phyloP scores from a whole-genome alignment of 2,329 filamentous ascomycete genomes.

The Podosphaera aphanis region DNA sequence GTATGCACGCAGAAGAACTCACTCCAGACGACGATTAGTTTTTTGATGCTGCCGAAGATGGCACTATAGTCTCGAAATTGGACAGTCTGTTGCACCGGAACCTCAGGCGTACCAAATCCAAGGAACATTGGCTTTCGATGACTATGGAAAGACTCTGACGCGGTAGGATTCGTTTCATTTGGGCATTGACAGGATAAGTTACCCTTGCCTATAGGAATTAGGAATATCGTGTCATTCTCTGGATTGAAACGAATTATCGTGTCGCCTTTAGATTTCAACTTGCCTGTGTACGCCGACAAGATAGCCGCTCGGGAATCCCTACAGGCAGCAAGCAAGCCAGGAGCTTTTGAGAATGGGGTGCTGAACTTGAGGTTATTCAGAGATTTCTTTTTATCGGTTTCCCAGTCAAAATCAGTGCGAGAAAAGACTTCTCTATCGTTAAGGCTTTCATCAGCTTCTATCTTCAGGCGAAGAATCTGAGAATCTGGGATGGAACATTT shows the following conservation, averaged over 20 bases:
- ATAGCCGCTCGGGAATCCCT: not conserved
- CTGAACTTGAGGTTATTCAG: not conserved
- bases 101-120: slow-evolving; percentile 1
- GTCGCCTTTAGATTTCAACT: not conserved
- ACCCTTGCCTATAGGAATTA: not conserved
- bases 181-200: not conserved
- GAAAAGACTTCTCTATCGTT: not conserved
- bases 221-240: slow-evolving; percentile 1
- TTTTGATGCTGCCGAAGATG: not conserved
- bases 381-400: not conserved
- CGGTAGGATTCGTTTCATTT: not conserved
- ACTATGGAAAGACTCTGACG: not conserved
- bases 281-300: not conserved
- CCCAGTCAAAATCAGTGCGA: not conserved
- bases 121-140: not conserved
- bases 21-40: slow-evolving; percentile 1
- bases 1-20: slow-evolving; percentile 1
- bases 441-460: not conserved
- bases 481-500: slow-evolving; percentile 1
- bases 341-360: slow-evolving; percentile 1
- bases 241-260: not conserved
- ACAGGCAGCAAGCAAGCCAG: not conserved
- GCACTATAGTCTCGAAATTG: not conserved
- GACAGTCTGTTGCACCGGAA: not conserved
- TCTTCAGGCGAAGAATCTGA: slow-evolving; percentile 1